Base-by-base conservation (phyloP, 2,329 filamentous ascomycete species). In the Chrysoporthe cubensis region DNA sequence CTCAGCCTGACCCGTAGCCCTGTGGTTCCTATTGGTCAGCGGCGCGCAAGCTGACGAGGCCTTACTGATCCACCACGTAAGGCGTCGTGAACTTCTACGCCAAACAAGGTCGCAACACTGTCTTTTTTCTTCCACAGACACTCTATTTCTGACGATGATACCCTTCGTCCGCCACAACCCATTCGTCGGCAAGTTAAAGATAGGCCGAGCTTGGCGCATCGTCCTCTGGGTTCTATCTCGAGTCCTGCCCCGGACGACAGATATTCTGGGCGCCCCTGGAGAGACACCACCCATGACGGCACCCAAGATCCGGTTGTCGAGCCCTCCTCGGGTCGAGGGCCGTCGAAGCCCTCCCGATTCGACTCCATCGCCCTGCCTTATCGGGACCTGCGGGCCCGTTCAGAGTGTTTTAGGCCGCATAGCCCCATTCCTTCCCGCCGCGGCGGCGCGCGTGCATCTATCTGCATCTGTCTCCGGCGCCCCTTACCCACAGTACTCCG, bases 1-100 rank as follows among this genome's bases (percentile, higher is more conserved):
- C 54, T 50, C 68, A 69, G 65, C 65, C 68, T 68, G 46, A 62
- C 59, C 48, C 64, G 42, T 67, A 64, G 61, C 64, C 32, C 61
- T n/a, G 46, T 52, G 37, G 8, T 18, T 46, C 48, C 60, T 42
- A 69, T 69, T 68, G 68, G 65, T 46, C 37, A 3, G 18, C 50
- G 42, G 34, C 40, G 60, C 59, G 64, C 67, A 54, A 37, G 57
- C 67, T 63, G 56, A 69, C 60, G 60, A 56, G 44, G 46, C 60
- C 60, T 48, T 37, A 37, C 46, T 5, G 9, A 18, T 9, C 54
- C 54, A 57, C 34, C 32, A 57, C 54, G n/a, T n/a, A 37, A 18
- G 40, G 34, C 18, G 26, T 37, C 34, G 9, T 57, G 34, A 32
- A 57, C 34, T 6, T 40, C 13, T 8, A 57, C 1, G 54, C 54